These are phyloP conservation scores for Peronospora belbahrii DNA, from an alignment of 352 stramenopile species.

Conservation along the genomic window DNA sequence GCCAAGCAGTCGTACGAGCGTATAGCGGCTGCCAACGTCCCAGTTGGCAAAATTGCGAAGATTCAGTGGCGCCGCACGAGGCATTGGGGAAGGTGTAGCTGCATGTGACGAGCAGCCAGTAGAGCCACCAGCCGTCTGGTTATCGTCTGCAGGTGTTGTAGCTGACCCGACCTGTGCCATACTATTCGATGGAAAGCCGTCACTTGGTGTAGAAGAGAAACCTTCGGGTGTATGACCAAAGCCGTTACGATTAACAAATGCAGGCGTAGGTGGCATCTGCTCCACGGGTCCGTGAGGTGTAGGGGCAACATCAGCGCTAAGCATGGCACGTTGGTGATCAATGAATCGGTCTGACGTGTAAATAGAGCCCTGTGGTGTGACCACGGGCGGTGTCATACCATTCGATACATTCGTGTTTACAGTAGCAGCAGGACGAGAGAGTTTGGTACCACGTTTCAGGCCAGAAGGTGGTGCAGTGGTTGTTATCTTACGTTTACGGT, in stretches of 20 bases:
- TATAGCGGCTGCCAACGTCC: slow-evolving; percentile 73
- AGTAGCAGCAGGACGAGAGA: slow-evolving; percentile 31
- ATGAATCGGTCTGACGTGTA: slow-evolving; percentile 69
- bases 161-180: slow-evolving; percentile 4
- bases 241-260: slow-evolving; percentile 61
- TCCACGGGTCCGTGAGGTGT: slow-evolving; percentile 67
- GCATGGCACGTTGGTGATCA: slow-evolving; percentile 69
- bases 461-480: slow-evolving; percentile 30
- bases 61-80: slow-evolving; percentile 64
- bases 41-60: slow-evolving; percentile 79
- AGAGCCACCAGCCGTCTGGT: slow-evolving; percentile 11
- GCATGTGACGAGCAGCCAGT: slow-evolving; percentile 30
- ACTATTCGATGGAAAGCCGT: slow-evolving; percentile 30
- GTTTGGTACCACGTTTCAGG: slow-evolving; percentile 45
- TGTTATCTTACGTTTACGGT: slow-evolving; percentile 76
- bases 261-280: slow-evolving; percentile 79
- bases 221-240: slow-evolving; percentile 58
- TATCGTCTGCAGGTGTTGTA: slow-evolving; percentile 25
- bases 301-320: slow-evolving; percentile 62
- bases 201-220: slow-evolving; percentile 52
- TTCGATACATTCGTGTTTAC: slow-evolving; percentile 21
- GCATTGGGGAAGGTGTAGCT: slow-evolving; percentile 50
- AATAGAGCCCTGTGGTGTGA: slow-evolving; percentile 36
- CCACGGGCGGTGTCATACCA: slow-evolving; percentile 29
- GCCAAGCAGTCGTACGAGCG: slow-evolving; percentile 68